Evolutionary conservation across 371 early-diverging fungal genomes (phyloP), one percentile per base, ranked within the genome.

Genomic region (Mortierella sp.): DNA sequence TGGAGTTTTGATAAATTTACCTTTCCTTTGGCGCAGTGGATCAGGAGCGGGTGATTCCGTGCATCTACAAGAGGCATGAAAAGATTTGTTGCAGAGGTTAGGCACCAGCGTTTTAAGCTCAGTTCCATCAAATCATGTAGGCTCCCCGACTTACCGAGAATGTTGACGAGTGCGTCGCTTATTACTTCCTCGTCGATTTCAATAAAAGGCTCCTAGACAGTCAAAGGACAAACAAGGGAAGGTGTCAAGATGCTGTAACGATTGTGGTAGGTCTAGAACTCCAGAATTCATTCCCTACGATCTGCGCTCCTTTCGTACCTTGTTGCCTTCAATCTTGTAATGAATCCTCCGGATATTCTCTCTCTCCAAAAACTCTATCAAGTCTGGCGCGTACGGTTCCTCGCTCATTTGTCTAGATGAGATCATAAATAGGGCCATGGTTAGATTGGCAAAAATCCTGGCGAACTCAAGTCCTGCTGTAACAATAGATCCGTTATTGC

Each of bases 1-100:
- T 43, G 20, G 3, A 32, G 1, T 24, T 26, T 45, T 8, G 1
- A 10, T 16, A 10, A 3, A 26, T 37, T 24, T 89, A 94, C 95
- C 86, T 94, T 97, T 64, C 98, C 98, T 45, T 97, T 95, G 72
- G 97, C 92, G 73, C 98, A 98, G 83, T 98, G 98, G 6, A 98
- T 90, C 26, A 98, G 85, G 4, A 97, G 87, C 62, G 94, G 95
- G 78, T 95, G 95, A 66, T 94, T 94, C 69, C 94, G 77, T 55
- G 86, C 83, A 80, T 95, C 94, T 87, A 69, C 51, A n/a, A n/a
- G 24, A 12, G 12, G 49, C 2, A 16, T 30, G 24, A 43, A 47
- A 47, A 60, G 28, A 62, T 39, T 14, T 30, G 30, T 18, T 35
- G 35, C 35, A 35, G 3, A 35, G 35, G 35, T 35, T 35, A 35